Evolutionary conservation across 192 early-diverging fungal genomes (phyloP), one percentile per base, ranked within the genome.

Genomic region (Backusella westeae): DNA sequence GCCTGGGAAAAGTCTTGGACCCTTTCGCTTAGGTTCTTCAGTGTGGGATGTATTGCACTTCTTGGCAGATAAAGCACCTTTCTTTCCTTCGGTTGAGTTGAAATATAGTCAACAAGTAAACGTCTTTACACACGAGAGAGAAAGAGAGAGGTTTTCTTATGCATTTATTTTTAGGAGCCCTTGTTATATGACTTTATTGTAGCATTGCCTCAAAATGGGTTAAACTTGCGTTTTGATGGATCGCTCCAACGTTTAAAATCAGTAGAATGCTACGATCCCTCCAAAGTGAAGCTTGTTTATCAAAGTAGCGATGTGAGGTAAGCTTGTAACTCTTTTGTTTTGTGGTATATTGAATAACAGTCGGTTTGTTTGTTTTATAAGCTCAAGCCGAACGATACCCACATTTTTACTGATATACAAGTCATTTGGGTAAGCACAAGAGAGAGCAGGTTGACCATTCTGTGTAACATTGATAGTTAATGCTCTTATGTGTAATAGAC

Each of bases 331-430:
- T 29, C 29, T 7, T 85, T 82, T 69, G 88, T 91, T 77, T 85
- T 90, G 67, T 71, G 4, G 34, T 9, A 3, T 32, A 53, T n/a
- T 6, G 29, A 15, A 41, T 19, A 71, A 44, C 10, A 46, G 42
- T n/a, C 38, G 3, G 3, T 69, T 34, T 78, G 35, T 44, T 17
- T 32, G 32, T 32, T 4, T 17, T 4, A 56, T 39, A 49, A 89
- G 89, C 69, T 93, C 91, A 0, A 81, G 75, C 38, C 89, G 89
- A 75, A 82, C 85, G 6, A 80, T 90, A 3, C 89, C 93, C 2
- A 94, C 91, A 7, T 93, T 90, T 74, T 70, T 90, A 12, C 72
- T 86, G 1, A 89, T 93, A 19, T 91, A 93, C 82, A 88, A 89
- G 73, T 78, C 89, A 9, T 92, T 94, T 85, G 93, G 93, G 88